Evolutionary conservation across 2,329 filamentous ascomycete species (phyloP).

Genomic region (Ascochyta pisi): DNA sequence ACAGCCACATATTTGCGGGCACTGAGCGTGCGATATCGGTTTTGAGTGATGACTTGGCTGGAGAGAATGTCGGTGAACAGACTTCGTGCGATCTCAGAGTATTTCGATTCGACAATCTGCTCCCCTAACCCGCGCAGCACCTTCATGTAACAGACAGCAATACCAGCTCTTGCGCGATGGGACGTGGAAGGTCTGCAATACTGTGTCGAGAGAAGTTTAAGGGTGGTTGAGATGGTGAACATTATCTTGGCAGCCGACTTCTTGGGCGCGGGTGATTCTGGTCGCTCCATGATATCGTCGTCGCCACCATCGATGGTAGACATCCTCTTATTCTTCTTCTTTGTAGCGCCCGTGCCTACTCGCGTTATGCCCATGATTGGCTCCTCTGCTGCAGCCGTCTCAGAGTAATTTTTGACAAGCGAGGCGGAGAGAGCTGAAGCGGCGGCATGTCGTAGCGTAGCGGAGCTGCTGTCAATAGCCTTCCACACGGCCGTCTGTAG

Average conservation of each 20-base stretch:
- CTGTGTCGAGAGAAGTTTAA: slow-evolving; percentile 79
- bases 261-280: slow-evolving; percentile 77
- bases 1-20: slow-evolving; percentile 84
- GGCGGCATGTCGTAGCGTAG: slow-evolving; percentile 81
- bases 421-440: slow-evolving; percentile 83
- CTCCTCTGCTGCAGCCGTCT: slow-evolving; percentile 53
- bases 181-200: slow-evolving; percentile 81
- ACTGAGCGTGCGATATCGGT: slow-evolving; percentile 85
- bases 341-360: slow-evolving; percentile 54
- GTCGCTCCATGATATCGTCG: slow-evolving; percentile 70
- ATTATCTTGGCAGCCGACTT: slow-evolving; percentile 74
- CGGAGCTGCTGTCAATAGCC: slow-evolving; percentile 77
- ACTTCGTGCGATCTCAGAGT: slow-evolving; percentile 80
- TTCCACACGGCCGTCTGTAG: slow-evolving; percentile 85
- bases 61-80: slow-evolving; percentile 82
- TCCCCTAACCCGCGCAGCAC: slow-evolving; percentile 81
- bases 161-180: slow-evolving; percentile 79
- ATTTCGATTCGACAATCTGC: slow-evolving; percentile 81
- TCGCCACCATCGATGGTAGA: slow-evolving; percentile 71
- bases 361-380: slow-evolving; percentile 56
- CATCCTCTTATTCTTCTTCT: slow-evolving; percentile 76
- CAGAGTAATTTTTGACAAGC: slow-evolving; percentile 82
- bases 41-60: slow-evolving; percentile 75
- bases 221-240: slow-evolving; percentile 77
- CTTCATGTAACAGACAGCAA: slow-evolving; percentile 86